Percentiles rank a stretch among this genome's conserved stretches.
Evolutionary conservation across 805 yeast species (phyloP).

Genomic region (Barnettozyma salicaria): DNA sequence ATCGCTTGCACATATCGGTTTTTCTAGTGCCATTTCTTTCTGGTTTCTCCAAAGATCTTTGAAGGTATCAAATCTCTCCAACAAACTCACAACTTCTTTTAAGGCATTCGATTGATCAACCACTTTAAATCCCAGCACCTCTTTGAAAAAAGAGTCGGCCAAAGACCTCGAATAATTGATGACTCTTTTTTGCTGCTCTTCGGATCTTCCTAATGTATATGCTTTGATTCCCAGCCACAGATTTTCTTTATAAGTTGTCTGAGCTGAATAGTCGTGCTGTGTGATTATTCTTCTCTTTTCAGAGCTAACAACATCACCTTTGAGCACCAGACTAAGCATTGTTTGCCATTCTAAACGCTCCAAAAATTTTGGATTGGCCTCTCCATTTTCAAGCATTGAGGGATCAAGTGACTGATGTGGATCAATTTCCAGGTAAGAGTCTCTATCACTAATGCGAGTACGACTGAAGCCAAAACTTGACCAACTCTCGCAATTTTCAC

Average conservation of each 20-base stretch:
- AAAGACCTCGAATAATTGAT: constrained; percentile 63
- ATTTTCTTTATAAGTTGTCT: constrained; percentile 57
- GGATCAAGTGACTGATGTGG: constrained; percentile 27
- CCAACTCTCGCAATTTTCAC: constrained; percentile 26
- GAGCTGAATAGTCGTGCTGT: constrained; percentile 43
- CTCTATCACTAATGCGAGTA: constrained; percentile 31
- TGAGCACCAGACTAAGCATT: constrained; percentile 82
- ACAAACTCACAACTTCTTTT: constrained; percentile 46
- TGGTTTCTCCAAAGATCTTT: constrained; percentile 75
- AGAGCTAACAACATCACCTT: constrained; percentile 89
- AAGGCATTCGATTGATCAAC: constrained; percentile 39
- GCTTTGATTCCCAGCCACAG: constrained; percentile 88
- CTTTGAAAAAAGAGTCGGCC: constrained; percentile 68
- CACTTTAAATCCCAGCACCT: constrained; percentile 58
- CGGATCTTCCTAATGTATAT: constrained; percentile 70
- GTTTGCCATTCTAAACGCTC: constrained; percentile 96
- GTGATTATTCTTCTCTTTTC: constrained; percentile 76
- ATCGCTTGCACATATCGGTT: constrained; percentile 59
- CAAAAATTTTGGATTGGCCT: constrained; percentile 37
- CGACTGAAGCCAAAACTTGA: constrained; percentile 7
- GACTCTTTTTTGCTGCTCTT: constrained; percentile 69
- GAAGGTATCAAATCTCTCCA: constrained; percentile 58
- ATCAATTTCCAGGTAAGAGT: constrained; percentile 44
- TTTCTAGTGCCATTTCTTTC: constrained; percentile 72
- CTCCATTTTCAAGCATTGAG: constrained; percentile 15